Base-by-base conservation (phyloP, 441 rosid genomes). In the Populus hybrid region DNA sequence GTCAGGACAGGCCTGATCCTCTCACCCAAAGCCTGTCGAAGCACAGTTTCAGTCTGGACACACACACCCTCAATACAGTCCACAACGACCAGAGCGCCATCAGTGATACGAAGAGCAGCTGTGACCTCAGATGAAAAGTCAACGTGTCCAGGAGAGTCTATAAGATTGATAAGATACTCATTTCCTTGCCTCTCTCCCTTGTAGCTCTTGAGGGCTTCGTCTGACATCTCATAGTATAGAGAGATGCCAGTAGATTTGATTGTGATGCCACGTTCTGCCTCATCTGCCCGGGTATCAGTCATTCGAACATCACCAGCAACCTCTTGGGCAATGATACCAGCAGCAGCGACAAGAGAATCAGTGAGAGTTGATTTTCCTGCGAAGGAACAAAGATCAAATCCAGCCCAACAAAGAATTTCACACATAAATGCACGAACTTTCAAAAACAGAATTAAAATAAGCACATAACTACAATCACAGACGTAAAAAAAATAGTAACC, bases 111-210 rank as follows among this genome's bases (percentile, higher is more conserved):
- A 24, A 91, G 93, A 10, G 97, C 97, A 81, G 97, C 97, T 67
- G 96, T 91, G 40, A 91, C 97, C 82, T 93, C 96, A 72, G 96
- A 91, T 1, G 96, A 91, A 70, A 93, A 93, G 83, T 93, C 97
- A 74, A 93, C 97, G 40, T 93, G 97, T 63, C 94, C 96, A 38
- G 97, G 97, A 0, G 96, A 93, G 72, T 93, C 96, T 24, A 93
- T 93, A 40, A 91, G 93, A 85, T 93, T 93, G 88, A 93, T 93
- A 23, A 93, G 88, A 75, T 93, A 93, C 80, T 93, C 96, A 71
- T 88, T 86, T 14, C 94, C 94, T 0, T 76, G 28, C 11, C 92
- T 84, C 71, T 85, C 86, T 38, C 93, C 94, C 71, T 73, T 84
- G 88, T 72, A 91, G 63, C n/a, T 79, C 82, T 86, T 87, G 70